Evolutionary conservation across 371 early-diverging fungal genomes (phyloP).

Genomic region (Syncephalastrum racemosum): DNA sequence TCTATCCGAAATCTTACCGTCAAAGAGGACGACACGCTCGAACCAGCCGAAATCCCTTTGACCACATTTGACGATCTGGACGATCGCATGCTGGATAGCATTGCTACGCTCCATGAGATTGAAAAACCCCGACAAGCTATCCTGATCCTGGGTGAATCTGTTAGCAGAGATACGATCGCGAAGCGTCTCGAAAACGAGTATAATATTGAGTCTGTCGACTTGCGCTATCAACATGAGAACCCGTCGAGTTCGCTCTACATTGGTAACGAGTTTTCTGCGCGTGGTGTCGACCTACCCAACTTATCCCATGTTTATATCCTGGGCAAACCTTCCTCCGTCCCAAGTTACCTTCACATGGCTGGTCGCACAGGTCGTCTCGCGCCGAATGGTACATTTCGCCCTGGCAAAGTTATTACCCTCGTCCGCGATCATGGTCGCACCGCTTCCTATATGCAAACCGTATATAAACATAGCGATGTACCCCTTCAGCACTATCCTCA

Average conservation of each 20-base stretch:
- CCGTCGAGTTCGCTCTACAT: constrained; percentile 41
- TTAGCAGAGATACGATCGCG: constrained; percentile 29
- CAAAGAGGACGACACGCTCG: constrained; percentile 9
- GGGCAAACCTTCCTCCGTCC: constrained; percentile 60
- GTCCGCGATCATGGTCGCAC: constrained; percentile 48
- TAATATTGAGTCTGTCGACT: constrained; percentile 25
- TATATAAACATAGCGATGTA: constrained; percentile 39
- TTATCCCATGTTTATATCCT: constrained; percentile 85
- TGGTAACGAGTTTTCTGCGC: constrained; percentile 76
- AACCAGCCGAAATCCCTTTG: constrained; percentile 3
- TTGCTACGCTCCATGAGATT: constrained; percentile 49
- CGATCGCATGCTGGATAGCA: constrained; percentile 62
- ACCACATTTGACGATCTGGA: constrained; percentile 44
- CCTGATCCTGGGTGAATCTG: constrained; percentile 52
- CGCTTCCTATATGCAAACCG: constrained; percentile 32
- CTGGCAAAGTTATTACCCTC: constrained; percentile 62
- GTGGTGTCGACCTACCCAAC: constrained; percentile 88
- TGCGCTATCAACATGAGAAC: constrained; percentile 20
- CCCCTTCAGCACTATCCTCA: constrained; percentile 29
- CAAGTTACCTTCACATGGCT: constrained; percentile 82
- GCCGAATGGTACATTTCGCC: constrained; percentile 16
- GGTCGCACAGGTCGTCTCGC: constrained; percentile 79
- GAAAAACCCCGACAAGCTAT: constrained; percentile 58
- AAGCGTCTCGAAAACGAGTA: constrained; percentile 21
- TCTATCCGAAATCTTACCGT: constrained; percentile 57